Conservation (phyloP, 1,284 basidiomycete genomes). For the Pyrrhoderma noxium region DNA sequence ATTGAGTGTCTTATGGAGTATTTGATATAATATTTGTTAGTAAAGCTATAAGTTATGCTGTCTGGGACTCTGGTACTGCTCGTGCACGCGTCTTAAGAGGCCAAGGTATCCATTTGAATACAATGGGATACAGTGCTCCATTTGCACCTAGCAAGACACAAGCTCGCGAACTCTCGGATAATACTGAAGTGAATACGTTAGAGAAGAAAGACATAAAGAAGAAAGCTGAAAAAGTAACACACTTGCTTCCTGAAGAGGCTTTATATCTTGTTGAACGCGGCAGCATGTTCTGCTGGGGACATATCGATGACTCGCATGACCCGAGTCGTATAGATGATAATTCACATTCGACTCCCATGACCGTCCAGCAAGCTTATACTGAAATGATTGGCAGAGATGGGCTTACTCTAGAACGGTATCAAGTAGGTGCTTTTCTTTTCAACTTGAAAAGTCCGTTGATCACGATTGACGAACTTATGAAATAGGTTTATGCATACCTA, state of each 20-base stretch:
- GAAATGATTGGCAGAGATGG: slow-evolving; percentile 77
- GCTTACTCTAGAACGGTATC: slow-evolving; percentile 78
- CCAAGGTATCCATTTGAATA: slow-evolving; percentile 72
- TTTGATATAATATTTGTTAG: slow-evolving; percentile 30
- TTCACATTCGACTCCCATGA: slow-evolving; percentile 68
- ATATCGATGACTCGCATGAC: slow-evolving; percentile 26
- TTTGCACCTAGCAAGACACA: neutral
- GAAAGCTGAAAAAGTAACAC: slow-evolving; percentile 55
- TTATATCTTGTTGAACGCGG: slow-evolving; percentile 91
- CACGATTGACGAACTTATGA: neutral
- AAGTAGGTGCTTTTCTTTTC: slow-evolving; percentile 43
- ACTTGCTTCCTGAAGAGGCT: slow-evolving; percentile 90
- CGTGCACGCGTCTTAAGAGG: slow-evolving; percentile 61
- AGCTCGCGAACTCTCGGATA: slow-evolving; percentile 26
- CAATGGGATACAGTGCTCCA: slow-evolving; percentile 68
- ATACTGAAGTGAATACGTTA: slow-evolving; percentile 16
- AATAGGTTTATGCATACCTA: slow-evolving; percentile 85
- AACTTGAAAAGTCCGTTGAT: neutral
- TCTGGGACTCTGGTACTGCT: slow-evolving; percentile 61
- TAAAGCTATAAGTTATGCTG: slow-evolving; percentile 65
- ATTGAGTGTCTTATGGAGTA: neutral
- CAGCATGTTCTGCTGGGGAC: slow-evolving; percentile 75
- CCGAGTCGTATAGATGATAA: slow-evolving; percentile 28
- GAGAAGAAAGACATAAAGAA: slow-evolving; percentile 14
- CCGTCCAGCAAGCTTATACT: slow-evolving; percentile 82